Evolutionary conservation across 768 basidiomycete genomes (phyloP).

Genomic region (Butyriboletus loyo): DNA sequence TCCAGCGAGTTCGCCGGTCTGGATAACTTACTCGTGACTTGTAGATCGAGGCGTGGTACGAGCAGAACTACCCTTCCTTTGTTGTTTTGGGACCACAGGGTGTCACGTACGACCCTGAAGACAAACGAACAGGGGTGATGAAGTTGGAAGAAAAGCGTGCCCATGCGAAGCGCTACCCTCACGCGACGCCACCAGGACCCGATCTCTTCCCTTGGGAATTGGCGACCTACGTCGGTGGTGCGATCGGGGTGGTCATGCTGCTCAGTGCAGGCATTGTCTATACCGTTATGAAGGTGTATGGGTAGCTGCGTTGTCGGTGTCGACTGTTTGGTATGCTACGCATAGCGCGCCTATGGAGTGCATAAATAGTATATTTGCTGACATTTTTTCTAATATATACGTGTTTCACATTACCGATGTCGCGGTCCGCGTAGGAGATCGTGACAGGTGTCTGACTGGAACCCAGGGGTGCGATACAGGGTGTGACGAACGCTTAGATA

Average conservation of each 20-base stretch:
- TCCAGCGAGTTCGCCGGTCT: not conserved
- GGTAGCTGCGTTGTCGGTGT: not conserved
- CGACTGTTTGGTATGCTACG: not conserved
- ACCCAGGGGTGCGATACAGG: not conserved
- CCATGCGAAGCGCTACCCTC: conserved; percentile 22
- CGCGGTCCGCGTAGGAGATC: not conserved
- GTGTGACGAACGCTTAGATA: not conserved
- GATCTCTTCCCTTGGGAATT: conserved; percentile 31
- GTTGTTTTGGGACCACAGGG: conserved; percentile 37
- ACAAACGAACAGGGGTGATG: conserved; percentile 56
- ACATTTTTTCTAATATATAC: not conserved
- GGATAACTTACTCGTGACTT: conserved; percentile 7
- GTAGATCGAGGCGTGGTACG: conserved; percentile 91
- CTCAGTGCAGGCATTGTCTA: conserved; percentile 26
- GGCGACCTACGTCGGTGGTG: conserved; percentile 27
- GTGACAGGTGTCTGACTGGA: not conserved
- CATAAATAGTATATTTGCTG: not conserved
- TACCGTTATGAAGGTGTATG: conserved; percentile 22
- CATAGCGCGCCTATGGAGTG: not conserved
- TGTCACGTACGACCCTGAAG: conserved; percentile 43
- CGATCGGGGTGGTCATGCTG: conserved; percentile 25
- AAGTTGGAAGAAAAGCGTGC: conserved; percentile 44
- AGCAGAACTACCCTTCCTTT: conserved; percentile 93
- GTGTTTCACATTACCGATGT: not conserved
- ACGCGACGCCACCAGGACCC: conserved; percentile 1